These are phyloP conservation scores for Neofusicoccum kwambonambiense DNA, from an alignment of 2,329 filamentous ascomycete species.

Conservation along the genomic window DNA sequence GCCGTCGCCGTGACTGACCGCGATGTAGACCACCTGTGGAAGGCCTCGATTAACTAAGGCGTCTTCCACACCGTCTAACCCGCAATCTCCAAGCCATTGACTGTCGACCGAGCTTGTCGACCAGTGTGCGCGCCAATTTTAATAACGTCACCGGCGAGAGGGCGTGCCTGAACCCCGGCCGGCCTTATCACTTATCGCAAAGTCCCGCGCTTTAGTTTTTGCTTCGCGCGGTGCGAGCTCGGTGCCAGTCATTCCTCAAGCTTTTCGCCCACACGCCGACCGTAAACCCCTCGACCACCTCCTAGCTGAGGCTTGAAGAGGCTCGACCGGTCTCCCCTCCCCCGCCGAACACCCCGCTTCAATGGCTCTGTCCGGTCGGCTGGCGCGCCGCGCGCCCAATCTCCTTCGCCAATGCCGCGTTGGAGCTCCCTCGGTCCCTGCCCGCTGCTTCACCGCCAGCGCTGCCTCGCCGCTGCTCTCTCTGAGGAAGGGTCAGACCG, in stretches of 20 bases:
- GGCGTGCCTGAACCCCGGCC: slow-evolving; percentile 4
- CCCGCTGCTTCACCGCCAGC: slow-evolving; percentile 34
- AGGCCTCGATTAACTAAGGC: slow-evolving; percentile 62
- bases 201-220: slow-evolving; percentile 14
- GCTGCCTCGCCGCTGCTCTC: slow-evolving; percentile 32
- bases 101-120: neutral
- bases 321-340: slow-evolving; percentile 28
- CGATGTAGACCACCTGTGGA: slow-evolving; percentile 63
- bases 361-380: slow-evolving; percentile 43
- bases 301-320: slow-evolving; percentile 17
- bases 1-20: slow-evolving; percentile 16
- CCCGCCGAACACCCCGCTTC: slow-evolving; percentile 16
- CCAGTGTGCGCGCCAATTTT: neutral
- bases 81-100: slow-evolving; percentile 7
- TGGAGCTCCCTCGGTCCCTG: slow-evolving; percentile 28
- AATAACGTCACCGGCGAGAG: slow-evolving; percentile 7
- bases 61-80: slow-evolving; percentile 23
- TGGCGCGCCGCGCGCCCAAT: slow-evolving; percentile 40
- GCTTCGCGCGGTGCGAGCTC: slow-evolving; percentile 10
- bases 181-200: slow-evolving; percentile 18
- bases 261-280: slow-evolving; percentile 8
- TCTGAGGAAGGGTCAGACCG: slow-evolving; percentile 31
- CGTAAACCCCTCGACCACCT: neutral
- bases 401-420: slow-evolving; percentile 34
- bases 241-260: neutral